Conservation (phyloP, 805 yeast genomes). For the Metschnikowia vanudenii region DNA sequence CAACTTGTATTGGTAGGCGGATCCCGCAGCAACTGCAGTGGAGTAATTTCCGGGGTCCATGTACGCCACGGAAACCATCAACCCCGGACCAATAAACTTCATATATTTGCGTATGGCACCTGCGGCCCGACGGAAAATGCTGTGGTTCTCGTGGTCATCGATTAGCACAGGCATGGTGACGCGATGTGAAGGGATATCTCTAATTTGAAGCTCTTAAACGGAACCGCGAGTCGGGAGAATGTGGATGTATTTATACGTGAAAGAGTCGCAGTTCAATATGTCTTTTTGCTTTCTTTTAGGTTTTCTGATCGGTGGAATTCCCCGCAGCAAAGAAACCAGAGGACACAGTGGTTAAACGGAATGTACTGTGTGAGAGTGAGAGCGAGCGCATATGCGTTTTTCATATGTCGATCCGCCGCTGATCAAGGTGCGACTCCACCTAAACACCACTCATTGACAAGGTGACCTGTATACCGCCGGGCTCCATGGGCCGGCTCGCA, state of each 20-base stretch:
- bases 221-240: not conserved
- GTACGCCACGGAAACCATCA: constrained; percentile 92
- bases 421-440: no score
- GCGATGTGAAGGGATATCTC: not conserved
- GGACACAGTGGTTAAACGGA: not conserved
- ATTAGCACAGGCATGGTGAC: constrained; percentile 2
- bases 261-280: not conserved
- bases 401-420: no score
- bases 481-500: not conserved
- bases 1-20: constrained; percentile 75
- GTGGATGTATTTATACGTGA: not conserved
- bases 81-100: constrained; percentile 87
- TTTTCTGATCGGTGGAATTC: not conserved
- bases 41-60: constrained; percentile 98
- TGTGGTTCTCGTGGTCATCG: constrained; percentile 1
- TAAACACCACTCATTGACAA: no score
- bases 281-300: no score
- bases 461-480: no score
- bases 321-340: constrained; percentile 6
- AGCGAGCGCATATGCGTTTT: not conserved
- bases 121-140: constrained; percentile 9
- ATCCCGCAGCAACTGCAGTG: constrained; percentile 92
- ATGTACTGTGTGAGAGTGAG: not conserved
- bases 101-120: constrained; percentile 46
- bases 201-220: no score